Conservation (phyloP, 2,329 filamentous ascomycete genomes). For the Penicillium sp. region DNA sequence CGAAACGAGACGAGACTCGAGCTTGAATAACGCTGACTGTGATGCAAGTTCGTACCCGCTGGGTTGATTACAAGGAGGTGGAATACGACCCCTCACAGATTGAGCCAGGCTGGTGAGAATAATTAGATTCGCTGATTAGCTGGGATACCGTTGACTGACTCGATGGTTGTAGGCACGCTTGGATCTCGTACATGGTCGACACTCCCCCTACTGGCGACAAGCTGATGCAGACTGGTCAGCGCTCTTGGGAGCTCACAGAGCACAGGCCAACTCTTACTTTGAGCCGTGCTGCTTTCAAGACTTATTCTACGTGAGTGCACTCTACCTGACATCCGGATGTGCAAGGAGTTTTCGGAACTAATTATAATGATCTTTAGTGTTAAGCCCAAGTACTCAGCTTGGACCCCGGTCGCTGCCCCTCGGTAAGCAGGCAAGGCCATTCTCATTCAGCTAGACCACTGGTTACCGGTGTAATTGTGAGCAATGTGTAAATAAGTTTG, state of each 20-base stretch:
- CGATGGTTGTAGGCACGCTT: constrained; percentile 71
- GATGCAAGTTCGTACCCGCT: constrained; percentile 80
- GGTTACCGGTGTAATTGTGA: constrained; percentile 12
- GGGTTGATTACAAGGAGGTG: constrained; percentile 93
- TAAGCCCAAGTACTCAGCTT: constrained; percentile 41
- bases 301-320: constrained; percentile 86
- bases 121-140: not conserved
- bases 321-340: no score
- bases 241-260: constrained; percentile 76
- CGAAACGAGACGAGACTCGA: constrained; percentile 9
- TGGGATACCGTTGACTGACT: not conserved
- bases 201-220: constrained; percentile 80
- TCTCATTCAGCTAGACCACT: constrained; percentile 9
- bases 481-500: constrained; percentile 43
- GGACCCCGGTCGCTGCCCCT: constrained; percentile 42
- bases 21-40: constrained; percentile 21
- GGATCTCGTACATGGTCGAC: constrained; percentile 94
- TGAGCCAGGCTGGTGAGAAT: constrained; percentile 79
- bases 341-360: not conserved
- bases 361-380: constrained; percentile 26
- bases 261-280: constrained; percentile 77
- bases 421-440: constrained; percentile 32
- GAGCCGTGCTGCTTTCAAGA: constrained; percentile 80
- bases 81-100: constrained; percentile 71
- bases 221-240: constrained; percentile 67